Conservation (phyloP, 495 filamentous ascomycete species). For the Umbilicaria muhlenbergii region DNA sequence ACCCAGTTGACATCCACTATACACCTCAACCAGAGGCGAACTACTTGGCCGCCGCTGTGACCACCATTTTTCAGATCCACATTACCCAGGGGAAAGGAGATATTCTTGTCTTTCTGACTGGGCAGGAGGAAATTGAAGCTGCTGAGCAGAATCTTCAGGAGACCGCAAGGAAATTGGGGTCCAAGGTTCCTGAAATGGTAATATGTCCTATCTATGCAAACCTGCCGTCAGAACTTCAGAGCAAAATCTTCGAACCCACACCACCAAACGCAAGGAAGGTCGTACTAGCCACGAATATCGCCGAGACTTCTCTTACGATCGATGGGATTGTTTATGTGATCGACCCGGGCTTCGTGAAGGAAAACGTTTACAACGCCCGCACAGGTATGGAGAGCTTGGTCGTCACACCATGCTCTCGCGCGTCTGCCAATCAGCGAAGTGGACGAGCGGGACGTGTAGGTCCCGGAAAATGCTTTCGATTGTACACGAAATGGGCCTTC, state of each 20-base stretch:
- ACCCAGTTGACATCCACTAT: constrained; percentile 87
- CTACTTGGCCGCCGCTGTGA: constrained; percentile 81
- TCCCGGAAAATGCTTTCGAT: constrained; percentile 85
- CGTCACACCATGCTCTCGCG: constrained; percentile 84
- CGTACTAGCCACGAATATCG: constrained; percentile 80
- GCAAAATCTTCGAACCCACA: constrained; percentile 82
- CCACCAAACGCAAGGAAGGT: constrained; percentile 69
- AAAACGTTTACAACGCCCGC: constrained; percentile 83
- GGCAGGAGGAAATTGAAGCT: constrained; percentile 81
- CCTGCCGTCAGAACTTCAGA: constrained; percentile 69
- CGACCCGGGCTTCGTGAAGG: constrained; percentile 85
- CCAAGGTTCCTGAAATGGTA: constrained; percentile 70
- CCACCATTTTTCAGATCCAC: constrained; percentile 93
- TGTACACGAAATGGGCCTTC: constrained; percentile 92
- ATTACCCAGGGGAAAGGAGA: constrained; percentile 74
- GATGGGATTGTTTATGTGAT: constrained; percentile 88
- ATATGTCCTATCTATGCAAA: constrained; percentile 84
- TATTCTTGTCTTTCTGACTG: constrained; percentile 81
- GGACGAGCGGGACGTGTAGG: constrained; percentile 87
- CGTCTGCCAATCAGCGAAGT: constrained; percentile 82
- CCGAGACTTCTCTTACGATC: constrained; percentile 78
- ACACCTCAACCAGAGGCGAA: constrained; percentile 87
- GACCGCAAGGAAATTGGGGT: constrained; percentile 65
- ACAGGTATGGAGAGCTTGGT: constrained; percentile 88
- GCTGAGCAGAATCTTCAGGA: constrained; percentile 69